A percentile compares a stretch with the other conserved stretches of the same genome.
These are phyloP conservation scores for Fraxinus velutina DNA, from an alignment of 305 asterid species.

Conservation along the genomic window DNA sequence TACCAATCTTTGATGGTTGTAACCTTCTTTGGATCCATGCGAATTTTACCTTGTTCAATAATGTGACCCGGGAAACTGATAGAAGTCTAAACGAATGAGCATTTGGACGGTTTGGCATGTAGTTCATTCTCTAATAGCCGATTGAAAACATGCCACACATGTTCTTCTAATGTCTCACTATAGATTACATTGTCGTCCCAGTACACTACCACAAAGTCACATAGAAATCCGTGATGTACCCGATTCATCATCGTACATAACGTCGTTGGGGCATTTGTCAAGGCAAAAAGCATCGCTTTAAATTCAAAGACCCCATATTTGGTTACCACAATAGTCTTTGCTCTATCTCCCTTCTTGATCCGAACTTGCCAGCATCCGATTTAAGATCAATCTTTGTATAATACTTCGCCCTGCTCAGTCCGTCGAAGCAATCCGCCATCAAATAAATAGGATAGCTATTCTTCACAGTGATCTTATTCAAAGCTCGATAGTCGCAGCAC, in stretches of 20 bases:
- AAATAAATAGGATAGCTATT: not conserved
- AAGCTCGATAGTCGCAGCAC: not conserved
- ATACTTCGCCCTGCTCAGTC: not conserved
- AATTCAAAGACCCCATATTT: not conserved
- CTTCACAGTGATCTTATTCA: not conserved
- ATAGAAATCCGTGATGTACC: not conserved
- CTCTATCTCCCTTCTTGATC: not conserved
- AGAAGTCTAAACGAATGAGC: not conserved
- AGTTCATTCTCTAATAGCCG: not conserved
- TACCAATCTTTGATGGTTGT: too few species aligned
- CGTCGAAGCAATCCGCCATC: not conserved
- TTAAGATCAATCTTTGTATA: not conserved
- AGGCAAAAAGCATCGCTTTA: not conserved
- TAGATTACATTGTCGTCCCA: not conserved
- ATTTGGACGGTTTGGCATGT: too few species aligned
- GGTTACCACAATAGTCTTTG: not conserved
- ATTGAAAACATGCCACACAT: not conserved
- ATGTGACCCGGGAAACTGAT: too few species aligned
- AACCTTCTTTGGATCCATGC: too few species aligned
- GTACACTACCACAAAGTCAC: not conserved
- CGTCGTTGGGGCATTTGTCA: too few species aligned
- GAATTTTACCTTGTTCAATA: too few species aligned
- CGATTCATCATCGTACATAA: too few species aligned
- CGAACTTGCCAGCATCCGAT: not conserved
- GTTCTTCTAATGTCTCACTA: not conserved